Conservation (phyloP, 2,329 filamentous ascomycete genomes). For the Penicillium sp. region DNA sequence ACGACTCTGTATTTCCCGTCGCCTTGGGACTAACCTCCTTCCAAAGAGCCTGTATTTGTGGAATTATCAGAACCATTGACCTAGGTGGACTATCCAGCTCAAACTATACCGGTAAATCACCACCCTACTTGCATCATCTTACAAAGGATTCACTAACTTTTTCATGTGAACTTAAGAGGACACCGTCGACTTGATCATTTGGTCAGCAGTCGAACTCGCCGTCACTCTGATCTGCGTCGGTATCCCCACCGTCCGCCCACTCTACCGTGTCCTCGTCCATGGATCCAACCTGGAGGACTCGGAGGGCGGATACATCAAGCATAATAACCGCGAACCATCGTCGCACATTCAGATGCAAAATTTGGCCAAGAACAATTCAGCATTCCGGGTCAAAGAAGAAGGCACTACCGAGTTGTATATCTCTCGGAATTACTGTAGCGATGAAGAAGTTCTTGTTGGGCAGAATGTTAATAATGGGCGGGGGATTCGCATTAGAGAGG, state of each 20-base stretch:
- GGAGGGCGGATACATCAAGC: conserved; percentile 8
- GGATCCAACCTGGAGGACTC: conserved; percentile 16
- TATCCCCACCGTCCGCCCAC: conserved; percentile 34
- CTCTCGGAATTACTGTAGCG: conserved; percentile 10
- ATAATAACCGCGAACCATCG: neutral
- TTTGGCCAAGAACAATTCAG: conserved; percentile 1
- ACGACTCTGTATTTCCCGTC: neutral
- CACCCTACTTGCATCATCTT: neutral
- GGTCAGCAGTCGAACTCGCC: conserved; percentile 30
- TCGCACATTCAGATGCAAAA: conserved; percentile 14
- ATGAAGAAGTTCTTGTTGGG: conserved; percentile 16
- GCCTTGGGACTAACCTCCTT: neutral
- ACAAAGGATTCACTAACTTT: neutral
- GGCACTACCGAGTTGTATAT: conserved; percentile 13
- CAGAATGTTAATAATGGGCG: neutral
- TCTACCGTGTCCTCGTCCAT: conserved; percentile 25
- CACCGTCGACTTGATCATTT: conserved; percentile 30
- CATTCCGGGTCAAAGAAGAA: conserved; percentile 10
- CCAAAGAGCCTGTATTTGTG: conserved; percentile 20
- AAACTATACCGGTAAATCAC: conserved; percentile 24
- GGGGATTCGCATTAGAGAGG: conserved; percentile 12
- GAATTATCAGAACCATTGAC: conserved; percentile 24
- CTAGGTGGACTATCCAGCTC: conserved; percentile 19
- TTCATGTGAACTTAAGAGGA: conserved; percentile 22
- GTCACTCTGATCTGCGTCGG: conserved; percentile 34